Base-by-base conservation (phyloP, 1,139 yeast species). In the Protomyces inouyei region DNA sequence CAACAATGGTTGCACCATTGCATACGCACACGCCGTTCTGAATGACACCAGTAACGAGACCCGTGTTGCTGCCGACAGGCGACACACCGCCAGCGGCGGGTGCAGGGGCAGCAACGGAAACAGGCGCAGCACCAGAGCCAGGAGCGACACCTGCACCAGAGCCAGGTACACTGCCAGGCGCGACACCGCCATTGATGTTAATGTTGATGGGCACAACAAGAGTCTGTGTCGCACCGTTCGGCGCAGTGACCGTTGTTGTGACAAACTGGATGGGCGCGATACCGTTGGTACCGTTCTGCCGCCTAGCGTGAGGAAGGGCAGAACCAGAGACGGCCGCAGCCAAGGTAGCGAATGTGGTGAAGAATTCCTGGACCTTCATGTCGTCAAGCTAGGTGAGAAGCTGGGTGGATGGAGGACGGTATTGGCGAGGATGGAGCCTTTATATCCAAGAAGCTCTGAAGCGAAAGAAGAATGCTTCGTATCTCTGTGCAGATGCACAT, bases 311-410 rank as follows among this genome's bases (percentile, higher is more conserved):
- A 18, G 52, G 51, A 14, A 43, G 53, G 10, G 53, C 53, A 32
- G 37, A 32, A 16, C 37, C 37, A 1, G 53, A 25, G 53, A 38
- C 63, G 52, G 52, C 52, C 28, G 63, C 35, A 52, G 63, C 28
- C n/a, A 52, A 43, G 40, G 63, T 25, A 59, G 54, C 56, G 63
- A 59, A 57, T 35, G 63, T 59, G 63, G 56, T 59, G 56, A 59
- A 37, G 37, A 55, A 52, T 35, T 48, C 43, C 28, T 45, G 43
- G 52, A 59, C 35, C 63, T 59, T 59, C 63, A 59, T 59, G 56
- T 6, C 40, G 63, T 10, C 14, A 32, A 35, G 55, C 28, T 28
- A 5, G 55, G 43, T 32, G 54, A 28, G 32, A 28, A 28, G 23
- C 32, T 28, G 32, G 32, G 32, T 36, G 54, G 52, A 46, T 46